Evolutionary conservation across 1,284 basidiomycete species (phyloP).

Genomic region (Stygiomarasmius scandens): DNA sequence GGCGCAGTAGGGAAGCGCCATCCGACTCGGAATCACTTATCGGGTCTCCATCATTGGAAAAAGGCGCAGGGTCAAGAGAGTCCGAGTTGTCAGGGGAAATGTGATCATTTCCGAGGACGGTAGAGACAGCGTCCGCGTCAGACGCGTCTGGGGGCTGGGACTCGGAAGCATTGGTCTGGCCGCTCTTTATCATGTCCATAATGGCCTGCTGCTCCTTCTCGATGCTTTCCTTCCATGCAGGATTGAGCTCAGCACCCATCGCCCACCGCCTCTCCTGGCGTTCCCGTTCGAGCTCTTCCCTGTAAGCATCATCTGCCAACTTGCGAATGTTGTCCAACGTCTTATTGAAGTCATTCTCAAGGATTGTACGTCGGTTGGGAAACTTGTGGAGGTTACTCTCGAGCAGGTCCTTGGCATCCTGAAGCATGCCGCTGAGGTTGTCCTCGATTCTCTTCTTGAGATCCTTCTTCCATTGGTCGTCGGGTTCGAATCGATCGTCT

Average conservation of each 20-base stretch:
- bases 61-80: neutral
- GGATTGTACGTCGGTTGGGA: slow-evolving; percentile 3
- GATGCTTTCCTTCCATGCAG: slow-evolving; percentile 19
- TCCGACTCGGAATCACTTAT: neutral
- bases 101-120: neutral
- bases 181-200: slow-evolving; percentile 29
- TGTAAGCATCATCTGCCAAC: slow-evolving; percentile 32
- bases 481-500: slow-evolving; percentile 9
- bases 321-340: slow-evolving; percentile 22
- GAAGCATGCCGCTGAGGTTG: slow-evolving; percentile 5
- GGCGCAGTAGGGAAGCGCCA: neutral
- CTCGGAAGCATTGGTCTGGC: slow-evolving; percentile 5
- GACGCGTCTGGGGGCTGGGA: neutral
- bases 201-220: slow-evolving; percentile 33
- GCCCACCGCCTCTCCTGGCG: slow-evolving; percentile 29
- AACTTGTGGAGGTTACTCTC: neutral
- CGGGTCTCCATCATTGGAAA: neutral
- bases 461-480: slow-evolving; percentile 15
- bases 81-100: neutral
- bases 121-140: neutral
- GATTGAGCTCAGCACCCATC: slow-evolving; percentile 21
- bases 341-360: slow-evolving; percentile 5
- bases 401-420: slow-evolving; percentile 8
- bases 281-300: slow-evolving; percentile 28
- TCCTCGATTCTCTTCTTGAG: slow-evolving; percentile 9